phyloP scores from a whole-genome alignment of 179 eudicot genomes.

The Patellifolia procumbens region DNA sequence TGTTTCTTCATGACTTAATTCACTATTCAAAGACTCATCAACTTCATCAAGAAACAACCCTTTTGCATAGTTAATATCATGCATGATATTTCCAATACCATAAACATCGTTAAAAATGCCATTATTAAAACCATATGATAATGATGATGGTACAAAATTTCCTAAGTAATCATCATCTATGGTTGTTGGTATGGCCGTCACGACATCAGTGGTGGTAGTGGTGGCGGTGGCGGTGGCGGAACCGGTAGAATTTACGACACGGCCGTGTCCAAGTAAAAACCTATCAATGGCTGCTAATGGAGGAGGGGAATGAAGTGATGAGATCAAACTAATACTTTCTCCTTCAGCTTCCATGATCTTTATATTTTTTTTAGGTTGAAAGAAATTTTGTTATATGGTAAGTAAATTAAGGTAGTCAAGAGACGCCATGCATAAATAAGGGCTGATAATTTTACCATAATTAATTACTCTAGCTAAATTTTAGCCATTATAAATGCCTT shows the following conservation, averaged over 20 bases:
- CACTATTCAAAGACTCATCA: constrained; percentile 15
- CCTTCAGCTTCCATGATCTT: too few species aligned
- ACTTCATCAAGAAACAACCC: constrained; percentile 26
- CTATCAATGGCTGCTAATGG: constrained; percentile 58
- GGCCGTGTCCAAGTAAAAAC: constrained; percentile 39
- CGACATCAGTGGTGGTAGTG: not conserved
- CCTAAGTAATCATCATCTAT: not conserved
- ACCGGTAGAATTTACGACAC: not conserved
- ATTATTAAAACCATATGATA: not conserved
- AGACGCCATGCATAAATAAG: too few species aligned
- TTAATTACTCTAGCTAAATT: too few species aligned
- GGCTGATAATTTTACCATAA: too few species aligned
- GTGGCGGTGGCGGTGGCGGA: not conserved
- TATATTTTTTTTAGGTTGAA: too few species aligned
- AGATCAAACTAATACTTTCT: too few species aligned
- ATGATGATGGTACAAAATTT: not conserved
- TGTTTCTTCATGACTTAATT: constrained; percentile 2
- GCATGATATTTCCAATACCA: constrained; percentile 27
- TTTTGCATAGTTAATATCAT: constrained; percentile 10
- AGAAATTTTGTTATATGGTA: too few species aligned
- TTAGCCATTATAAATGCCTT: too few species aligned
- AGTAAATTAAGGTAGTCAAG: too few species aligned
- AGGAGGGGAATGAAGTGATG: constrained; percentile 18
- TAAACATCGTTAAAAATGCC: too few species aligned
- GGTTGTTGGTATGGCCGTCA: not conserved